Percentiles rank a stretch among this genome's conserved stretches.
These are phyloP conservation scores for Xylaria flabelliformis DNA, from an alignment of 495 filamentous ascomycete genomes.

Conservation along the genomic window DNA sequence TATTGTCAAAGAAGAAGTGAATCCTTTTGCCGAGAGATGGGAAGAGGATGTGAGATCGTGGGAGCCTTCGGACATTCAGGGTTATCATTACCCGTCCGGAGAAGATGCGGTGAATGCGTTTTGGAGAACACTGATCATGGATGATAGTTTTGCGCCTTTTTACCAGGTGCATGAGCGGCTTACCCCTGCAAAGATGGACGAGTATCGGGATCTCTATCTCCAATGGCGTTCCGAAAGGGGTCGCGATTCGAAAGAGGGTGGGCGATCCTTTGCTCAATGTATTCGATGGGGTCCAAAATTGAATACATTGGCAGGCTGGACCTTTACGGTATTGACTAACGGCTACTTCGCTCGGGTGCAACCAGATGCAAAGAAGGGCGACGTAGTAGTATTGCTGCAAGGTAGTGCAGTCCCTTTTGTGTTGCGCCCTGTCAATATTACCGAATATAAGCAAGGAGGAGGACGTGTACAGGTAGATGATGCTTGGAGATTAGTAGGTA, in stretches of 20 bases:
- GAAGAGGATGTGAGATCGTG: too few species aligned
- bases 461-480: neutral
- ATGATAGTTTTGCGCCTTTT: too few species aligned
- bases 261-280: neutral
- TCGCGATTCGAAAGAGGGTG: neutral
- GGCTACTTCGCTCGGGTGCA: neutral
- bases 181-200: neutral
- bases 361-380: neutral
- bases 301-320: neutral
- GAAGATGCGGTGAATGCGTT: too few species aligned
- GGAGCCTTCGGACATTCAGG: too few species aligned
- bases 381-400: too few species aligned
- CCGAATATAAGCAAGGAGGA: neutral
- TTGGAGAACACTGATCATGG: too few species aligned
- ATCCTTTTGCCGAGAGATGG: too few species aligned
- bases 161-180: too few species aligned
- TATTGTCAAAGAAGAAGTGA: too few species aligned
- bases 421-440: neutral
- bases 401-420: neutral
- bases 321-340: neutral
- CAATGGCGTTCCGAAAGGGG: neutral
- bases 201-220: neutral
- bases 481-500: neutral
- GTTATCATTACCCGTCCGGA: too few species aligned
- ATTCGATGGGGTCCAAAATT: too few species aligned